Evolutionary conservation across 2,329 filamentous ascomycete species (phyloP).

Genomic region (Incumbomyces lentus): DNA sequence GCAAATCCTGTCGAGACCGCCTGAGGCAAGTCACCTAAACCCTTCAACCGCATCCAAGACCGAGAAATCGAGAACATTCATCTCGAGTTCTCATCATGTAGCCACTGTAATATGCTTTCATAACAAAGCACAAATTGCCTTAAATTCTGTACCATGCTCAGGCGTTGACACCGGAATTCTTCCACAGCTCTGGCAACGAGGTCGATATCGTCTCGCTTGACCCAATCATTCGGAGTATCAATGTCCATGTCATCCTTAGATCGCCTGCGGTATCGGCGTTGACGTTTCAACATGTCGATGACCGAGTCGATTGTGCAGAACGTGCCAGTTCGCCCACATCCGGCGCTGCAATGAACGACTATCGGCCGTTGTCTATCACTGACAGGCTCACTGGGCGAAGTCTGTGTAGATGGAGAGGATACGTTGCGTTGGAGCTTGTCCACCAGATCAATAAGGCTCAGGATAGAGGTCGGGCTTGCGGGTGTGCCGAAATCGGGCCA

Average conservation of each 20-base stretch:
- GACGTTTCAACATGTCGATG: slow-evolving; percentile 91
- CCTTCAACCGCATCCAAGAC: slow-evolving; percentile 21
- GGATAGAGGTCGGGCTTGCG: slow-evolving; percentile 73
- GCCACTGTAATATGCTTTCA: slow-evolving; percentile 86
- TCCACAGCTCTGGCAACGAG: slow-evolving; percentile 79
- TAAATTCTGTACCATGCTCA: slow-evolving; percentile 95
- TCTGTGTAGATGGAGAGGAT: slow-evolving; percentile 27
- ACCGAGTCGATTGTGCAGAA: slow-evolving; percentile 96
- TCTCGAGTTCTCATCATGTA: slow-evolving; percentile 27
- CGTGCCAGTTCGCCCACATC: slow-evolving; percentile 87
- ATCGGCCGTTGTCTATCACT: slow-evolving; percentile 52
- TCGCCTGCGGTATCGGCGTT: slow-evolving; percentile 38
- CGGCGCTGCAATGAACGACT: slow-evolving; percentile 89
- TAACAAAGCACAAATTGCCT: slow-evolving; percentile 94
- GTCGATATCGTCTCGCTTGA: slow-evolving; percentile 62
- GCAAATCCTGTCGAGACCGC: not conserved
- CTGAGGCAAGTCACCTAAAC: not conserved
- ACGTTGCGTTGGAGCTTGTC: slow-evolving; percentile 51
- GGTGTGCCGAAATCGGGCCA: slow-evolving; percentile 97
- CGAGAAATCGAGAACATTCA: not conserved
- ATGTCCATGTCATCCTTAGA: slow-evolving; percentile 19
- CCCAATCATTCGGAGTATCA: slow-evolving; percentile 45
- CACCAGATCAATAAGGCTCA: slow-evolving; percentile 81
- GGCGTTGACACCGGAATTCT: slow-evolving; percentile 74
- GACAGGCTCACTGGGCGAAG: slow-evolving; percentile 50